Conservation (phyloP, 768 basidiomycete species). For the Leccinum barrowsii region DNA sequence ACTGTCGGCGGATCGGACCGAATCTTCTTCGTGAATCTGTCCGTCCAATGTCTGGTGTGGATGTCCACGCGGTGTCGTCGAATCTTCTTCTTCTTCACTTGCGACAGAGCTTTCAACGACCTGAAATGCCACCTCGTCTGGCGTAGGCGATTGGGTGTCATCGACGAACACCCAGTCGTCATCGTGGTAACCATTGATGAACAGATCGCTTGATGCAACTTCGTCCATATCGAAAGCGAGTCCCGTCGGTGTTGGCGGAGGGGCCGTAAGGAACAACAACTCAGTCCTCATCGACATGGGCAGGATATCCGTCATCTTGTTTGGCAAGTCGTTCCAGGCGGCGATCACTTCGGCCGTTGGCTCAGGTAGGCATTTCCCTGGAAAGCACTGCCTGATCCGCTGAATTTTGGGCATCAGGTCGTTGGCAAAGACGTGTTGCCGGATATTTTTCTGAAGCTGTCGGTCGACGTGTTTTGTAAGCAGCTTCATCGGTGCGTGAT, state of each 20-base stretch:
- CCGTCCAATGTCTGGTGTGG: not conserved
- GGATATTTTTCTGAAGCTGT: conserved; percentile 14
- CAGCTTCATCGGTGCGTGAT: conserved; percentile 6
- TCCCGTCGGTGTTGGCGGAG: conserved; percentile 21
- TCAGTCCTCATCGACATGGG: conserved; percentile 7
- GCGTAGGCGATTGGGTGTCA: not conserved
- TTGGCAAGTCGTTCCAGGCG: conserved; percentile 29
- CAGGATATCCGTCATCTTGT: conserved; percentile 12
- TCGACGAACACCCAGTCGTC: conserved; percentile 4
- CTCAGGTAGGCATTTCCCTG: conserved; percentile 9
- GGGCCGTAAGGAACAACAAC: conserved; percentile 3
- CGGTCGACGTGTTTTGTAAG: conserved; percentile 1
- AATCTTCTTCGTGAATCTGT: not conserved
- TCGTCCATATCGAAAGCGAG: conserved; percentile 3
- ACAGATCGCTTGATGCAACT: not conserved
- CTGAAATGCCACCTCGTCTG: not conserved
- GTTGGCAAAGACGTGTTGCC: conserved; percentile 4
- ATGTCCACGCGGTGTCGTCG: not conserved
- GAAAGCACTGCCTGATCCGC: conserved; percentile 20
- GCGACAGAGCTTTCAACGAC: not conserved
- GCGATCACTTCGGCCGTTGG: conserved; percentile 16
- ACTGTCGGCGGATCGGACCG: not conserved
- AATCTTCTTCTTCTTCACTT: not conserved
- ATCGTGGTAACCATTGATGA: not conserved
- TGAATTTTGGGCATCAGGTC: conserved; percentile 16